Percentiles rank a stretch among this genome's conserved stretches.
These are phyloP conservation scores for Biscogniauxia marginata DNA, from an alignment of 2,329 filamentous ascomycete species.

Conservation along the genomic window DNA sequence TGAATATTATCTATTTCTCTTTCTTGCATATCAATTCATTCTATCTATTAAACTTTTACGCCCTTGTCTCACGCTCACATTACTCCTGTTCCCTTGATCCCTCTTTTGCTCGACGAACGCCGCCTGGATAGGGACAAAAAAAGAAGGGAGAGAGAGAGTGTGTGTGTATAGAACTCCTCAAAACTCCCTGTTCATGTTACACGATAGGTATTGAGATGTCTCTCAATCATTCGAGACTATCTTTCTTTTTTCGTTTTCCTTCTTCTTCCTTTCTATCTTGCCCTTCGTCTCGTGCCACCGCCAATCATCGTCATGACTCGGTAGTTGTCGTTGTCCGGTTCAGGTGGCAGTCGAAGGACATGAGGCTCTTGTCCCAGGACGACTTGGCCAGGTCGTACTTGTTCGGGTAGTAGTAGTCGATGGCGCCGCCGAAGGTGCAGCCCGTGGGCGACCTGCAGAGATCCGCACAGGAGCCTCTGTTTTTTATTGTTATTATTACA, in stretches of 20 bases:
- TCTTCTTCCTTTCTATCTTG: neutral
- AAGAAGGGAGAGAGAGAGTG: too few relatives aligned
- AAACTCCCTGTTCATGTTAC: too few relatives aligned
- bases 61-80: neutral
- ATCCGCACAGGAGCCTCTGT: slow-evolving; percentile 38
- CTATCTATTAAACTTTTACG: neutral
- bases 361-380: slow-evolving; percentile 42
- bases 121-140: too few relatives aligned
- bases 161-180: too few relatives aligned
- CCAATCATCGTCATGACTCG: neutral
- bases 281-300: neutral
- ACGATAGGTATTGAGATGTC: too few relatives aligned
- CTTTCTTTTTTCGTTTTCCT: neutral
- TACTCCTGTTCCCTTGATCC: neutral
- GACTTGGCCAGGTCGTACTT: slow-evolving; percentile 48
- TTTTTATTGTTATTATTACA: slow-evolving; percentile 2
- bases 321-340: slow-evolving; percentile 26
- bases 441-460: slow-evolving; percentile 51
- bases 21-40: neutral
- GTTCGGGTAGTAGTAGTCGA: slow-evolving; percentile 45
- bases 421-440: slow-evolving; percentile 51
- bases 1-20: neutral
- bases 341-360: slow-evolving; percentile 37
- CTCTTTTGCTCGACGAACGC: neutral
- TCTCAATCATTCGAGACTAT: neutral